Evolutionary conservation across 2,329 filamentous ascomycete genomes (phyloP).

Genomic region (Clonostachys rosea): DNA sequence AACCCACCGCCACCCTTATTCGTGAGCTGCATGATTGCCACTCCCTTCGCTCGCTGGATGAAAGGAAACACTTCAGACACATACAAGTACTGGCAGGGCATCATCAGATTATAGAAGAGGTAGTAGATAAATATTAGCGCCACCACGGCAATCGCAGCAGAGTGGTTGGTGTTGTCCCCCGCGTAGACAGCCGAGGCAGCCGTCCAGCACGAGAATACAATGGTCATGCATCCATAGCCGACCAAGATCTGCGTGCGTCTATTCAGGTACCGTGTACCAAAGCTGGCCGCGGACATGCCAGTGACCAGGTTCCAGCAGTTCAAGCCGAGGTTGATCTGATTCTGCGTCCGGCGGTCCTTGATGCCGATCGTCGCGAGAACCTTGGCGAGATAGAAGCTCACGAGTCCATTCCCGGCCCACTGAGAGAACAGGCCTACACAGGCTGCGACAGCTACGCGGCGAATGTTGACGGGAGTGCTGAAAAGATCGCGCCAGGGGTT

Average conservation of each 20-base stretch:
- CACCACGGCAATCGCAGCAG: conserved; percentile 31
- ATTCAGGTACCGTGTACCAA: too few species aligned
- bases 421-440: conserved; percentile 42
- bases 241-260: too few species aligned
- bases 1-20: conserved; percentile 15
- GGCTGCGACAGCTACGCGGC: conserved; percentile 35
- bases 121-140: conserved; percentile 59
- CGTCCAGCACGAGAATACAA: conserved; percentile 50
- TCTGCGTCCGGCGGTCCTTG: conserved; percentile 28
- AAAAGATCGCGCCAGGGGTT: conserved; percentile 4
- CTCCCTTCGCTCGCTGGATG: conserved; percentile 47
- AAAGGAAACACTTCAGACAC: conserved; percentile 52
- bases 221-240: conserved; percentile 22
- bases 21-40: conserved; percentile 43
- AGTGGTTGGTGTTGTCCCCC: conserved; percentile 17
- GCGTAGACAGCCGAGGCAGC: conserved; percentile 25
- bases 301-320: conserved; percentile 41
- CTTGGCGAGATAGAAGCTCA: conserved; percentile 23
- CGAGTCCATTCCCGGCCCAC: conserved; percentile 19
- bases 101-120: conserved; percentile 62
- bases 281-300: too few species aligned
- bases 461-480: conserved; percentile 12
- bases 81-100: conserved; percentile 42
- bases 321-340: conserved; percentile 33
- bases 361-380: conserved; percentile 35